These are phyloP conservation scores for Gastrolobium villosum DNA, from an alignment of 306 rosid genomes.

Conservation along the genomic window DNA sequence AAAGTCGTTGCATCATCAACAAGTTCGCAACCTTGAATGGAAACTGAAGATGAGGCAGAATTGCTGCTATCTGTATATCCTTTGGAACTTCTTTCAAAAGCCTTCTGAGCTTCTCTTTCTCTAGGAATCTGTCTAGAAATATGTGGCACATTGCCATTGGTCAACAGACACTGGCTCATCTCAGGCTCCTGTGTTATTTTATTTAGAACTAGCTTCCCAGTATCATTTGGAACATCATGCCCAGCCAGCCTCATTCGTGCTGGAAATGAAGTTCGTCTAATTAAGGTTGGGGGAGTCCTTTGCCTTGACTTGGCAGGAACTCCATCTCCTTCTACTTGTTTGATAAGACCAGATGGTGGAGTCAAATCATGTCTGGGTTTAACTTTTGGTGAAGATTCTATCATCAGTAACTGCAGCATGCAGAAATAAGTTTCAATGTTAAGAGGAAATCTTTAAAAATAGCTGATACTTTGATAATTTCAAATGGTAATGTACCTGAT, in stretches of 20 bases:
- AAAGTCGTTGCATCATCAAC: conserved; percentile 78
- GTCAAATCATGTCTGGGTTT: conserved; percentile 74
- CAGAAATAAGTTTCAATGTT: conserved; percentile 19
- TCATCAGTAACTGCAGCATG: conserved; percentile 62
- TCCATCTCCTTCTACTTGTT: conserved; percentile 81
- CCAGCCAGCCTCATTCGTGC: conserved; percentile 70
- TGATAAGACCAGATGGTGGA: conserved; percentile 63
- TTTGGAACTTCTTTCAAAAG: conserved; percentile 65
- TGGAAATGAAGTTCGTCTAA: conserved; percentile 70
- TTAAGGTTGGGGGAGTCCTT: conserved; percentile 83
- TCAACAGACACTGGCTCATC: conserved; percentile 55
- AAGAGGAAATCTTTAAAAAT: conserved; percentile 28
- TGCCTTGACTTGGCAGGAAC: conserved; percentile 74
- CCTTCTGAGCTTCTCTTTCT: conserved; percentile 63
- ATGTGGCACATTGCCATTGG: conserved; percentile 56
- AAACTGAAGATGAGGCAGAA: conserved; percentile 83
- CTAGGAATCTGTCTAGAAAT: conserved; percentile 54
- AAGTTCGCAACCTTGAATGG: conserved; percentile 83
- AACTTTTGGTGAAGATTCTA: conserved; percentile 72
- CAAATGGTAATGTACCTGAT: conserved; percentile 66
- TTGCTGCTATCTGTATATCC: conserved; percentile 82
- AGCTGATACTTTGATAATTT: conserved; percentile 6
- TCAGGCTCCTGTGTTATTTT: conserved; percentile 64
- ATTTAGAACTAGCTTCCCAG: conserved; percentile 55
- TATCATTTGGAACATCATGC: conserved; percentile 64